A percentile compares a stretch with the other conserved stretches of the same genome.
phyloP scores from a whole-genome alignment of 805 yeast genomes.

The Wickerhamomyces pijperi region DNA sequence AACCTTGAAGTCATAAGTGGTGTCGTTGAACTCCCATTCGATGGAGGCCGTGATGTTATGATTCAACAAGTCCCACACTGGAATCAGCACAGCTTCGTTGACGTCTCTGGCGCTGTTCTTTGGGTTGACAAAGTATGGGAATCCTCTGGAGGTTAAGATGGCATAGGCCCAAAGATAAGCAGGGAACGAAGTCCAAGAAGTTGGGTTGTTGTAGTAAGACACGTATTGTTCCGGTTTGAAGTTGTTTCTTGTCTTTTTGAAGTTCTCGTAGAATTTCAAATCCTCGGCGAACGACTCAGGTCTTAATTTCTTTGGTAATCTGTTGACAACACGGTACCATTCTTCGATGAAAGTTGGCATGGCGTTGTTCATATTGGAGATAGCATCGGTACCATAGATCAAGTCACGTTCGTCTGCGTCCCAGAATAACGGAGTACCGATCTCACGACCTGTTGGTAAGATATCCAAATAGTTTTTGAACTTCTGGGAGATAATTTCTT shows the following conservation, averaged over 20 bases:
- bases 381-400: conserved; percentile 61
- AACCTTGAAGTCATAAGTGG: conserved; percentile 31
- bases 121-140: conserved; percentile 52
- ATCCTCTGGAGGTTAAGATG: conserved; percentile 68
- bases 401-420: conserved; percentile 33
- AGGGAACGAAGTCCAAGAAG: conserved; percentile 52
- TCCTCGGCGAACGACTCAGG: conserved; percentile 14
- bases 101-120: conserved; percentile 23
- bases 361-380: conserved; percentile 38
- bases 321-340: conserved; percentile 33
- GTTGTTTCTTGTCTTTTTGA: conserved; percentile 2
- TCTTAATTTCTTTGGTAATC: conserved; percentile 10
- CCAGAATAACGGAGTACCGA: conserved; percentile 65
- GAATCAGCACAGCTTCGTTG: conserved; percentile 60
- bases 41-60: conserved; percentile 55
- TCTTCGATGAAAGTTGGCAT: conserved; percentile 39
- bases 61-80: conserved; percentile 70
- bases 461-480: conserved; percentile 35
- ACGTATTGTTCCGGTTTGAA: conserved; percentile 17
- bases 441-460: conserved; percentile 32
- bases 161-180: conserved; percentile 68
- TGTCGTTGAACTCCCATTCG: conserved; percentile 38
- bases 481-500: conserved; percentile 9
- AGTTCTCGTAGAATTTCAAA: conserved; percentile 18
- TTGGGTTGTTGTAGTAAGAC: conserved; percentile 16